Percentiles rank a stretch among this genome's conserved stretches.
Evolutionary conservation across 1,139 yeast species (phyloP).

Genomic region (Hyphopichia pseudoburtonii): DNA sequence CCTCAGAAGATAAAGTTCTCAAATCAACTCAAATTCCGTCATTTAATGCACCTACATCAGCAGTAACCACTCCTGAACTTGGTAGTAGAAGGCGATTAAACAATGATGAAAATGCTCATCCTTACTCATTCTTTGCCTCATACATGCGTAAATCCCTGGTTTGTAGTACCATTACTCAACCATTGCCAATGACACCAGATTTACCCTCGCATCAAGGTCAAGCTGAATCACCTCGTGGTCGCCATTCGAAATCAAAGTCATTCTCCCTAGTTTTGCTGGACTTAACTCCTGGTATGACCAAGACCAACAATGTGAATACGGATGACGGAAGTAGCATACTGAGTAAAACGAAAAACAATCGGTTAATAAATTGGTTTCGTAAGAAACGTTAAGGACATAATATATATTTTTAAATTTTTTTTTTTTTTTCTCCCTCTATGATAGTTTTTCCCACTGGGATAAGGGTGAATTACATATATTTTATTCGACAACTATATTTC

Average conservation of each 20-base stretch:
- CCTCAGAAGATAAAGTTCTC: slow-evolving; percentile 29
- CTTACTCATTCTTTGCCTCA: background rate
- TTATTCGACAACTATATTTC: too few relatives aligned
- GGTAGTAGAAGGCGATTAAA: background rate
- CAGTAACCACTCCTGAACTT: slow-evolving; percentile 4
- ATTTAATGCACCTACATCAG: slow-evolving; percentile 13
- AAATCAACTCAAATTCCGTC: slow-evolving; percentile 31
- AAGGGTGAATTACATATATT: too few relatives aligned
- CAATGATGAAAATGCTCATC: background rate
- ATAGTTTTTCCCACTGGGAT: too few relatives aligned
- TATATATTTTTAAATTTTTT: slow-evolving; percentile 1
- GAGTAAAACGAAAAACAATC: slow-evolving; percentile 12
- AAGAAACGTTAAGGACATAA: slow-evolving; percentile 5
- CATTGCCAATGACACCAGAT: background rate
- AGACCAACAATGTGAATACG: slow-evolving; percentile 2
- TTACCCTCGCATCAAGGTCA: background rate
- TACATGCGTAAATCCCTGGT: slow-evolving; percentile 2
- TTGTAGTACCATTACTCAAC: slow-evolving; percentile 3
- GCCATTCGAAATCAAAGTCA: slow-evolving; percentile 19
- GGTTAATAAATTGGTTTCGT: slow-evolving; percentile 18
- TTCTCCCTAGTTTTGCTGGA: slow-evolving; percentile 16
- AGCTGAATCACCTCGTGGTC: background rate
- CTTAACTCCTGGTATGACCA: slow-evolving; percentile 12
- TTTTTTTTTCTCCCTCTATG: too few relatives aligned
- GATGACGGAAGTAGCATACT: slow-evolving; percentile 7